phyloP scores from a whole-genome alignment of 1,139 yeast genomes.

The Candida glucosophila region DNA sequence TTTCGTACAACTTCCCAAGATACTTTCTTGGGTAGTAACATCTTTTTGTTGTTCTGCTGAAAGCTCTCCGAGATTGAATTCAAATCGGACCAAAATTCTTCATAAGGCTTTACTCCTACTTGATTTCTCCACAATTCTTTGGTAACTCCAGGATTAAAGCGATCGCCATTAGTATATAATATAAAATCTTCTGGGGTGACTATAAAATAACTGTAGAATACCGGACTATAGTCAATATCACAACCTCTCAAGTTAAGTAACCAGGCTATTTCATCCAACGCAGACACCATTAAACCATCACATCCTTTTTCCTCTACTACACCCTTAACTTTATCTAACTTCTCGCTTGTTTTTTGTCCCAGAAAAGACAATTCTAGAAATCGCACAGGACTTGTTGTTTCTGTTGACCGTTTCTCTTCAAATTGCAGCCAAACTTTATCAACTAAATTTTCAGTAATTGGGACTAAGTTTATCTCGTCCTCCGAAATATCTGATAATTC shows the following conservation, averaged over 20 bases:
- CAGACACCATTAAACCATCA: slow-evolving; percentile 49
- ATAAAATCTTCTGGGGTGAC: slow-evolving; percentile 35
- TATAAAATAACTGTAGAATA: slow-evolving; percentile 74
- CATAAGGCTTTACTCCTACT: slow-evolving; percentile 44
- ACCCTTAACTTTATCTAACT: slow-evolving; percentile 38
- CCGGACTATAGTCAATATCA: slow-evolving; percentile 77
- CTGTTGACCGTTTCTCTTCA: slow-evolving; percentile 41
- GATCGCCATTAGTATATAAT: slow-evolving; percentile 38
- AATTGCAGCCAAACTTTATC: slow-evolving; percentile 65
- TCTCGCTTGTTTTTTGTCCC: slow-evolving; percentile 39
- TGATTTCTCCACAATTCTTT: slow-evolving; percentile 26
- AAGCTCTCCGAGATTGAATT: slow-evolving; percentile 33
- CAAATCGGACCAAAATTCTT: slow-evolving; percentile 47
- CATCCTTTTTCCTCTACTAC: slow-evolving; percentile 34
- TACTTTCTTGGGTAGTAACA: slow-evolving; percentile 56
- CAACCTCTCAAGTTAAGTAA: slow-evolving; percentile 46
- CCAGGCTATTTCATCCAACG: slow-evolving; percentile 27
- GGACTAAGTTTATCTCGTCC: slow-evolving; percentile 45
- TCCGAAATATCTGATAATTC: slow-evolving; percentile 17
- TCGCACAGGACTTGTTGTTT: slow-evolving; percentile 37
- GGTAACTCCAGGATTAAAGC: slow-evolving; percentile 23
- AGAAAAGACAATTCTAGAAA: slow-evolving; percentile 35
- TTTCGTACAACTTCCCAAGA: slow-evolving; percentile 77
- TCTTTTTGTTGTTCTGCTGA: slow-evolving; percentile 27
- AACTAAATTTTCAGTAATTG: slow-evolving; percentile 62